Percentiles rank a stretch among this genome's conserved stretches.
Evolutionary conservation across 1,284 basidiomycete species (phyloP).

Genomic region (Meripilus lineatus): DNA sequence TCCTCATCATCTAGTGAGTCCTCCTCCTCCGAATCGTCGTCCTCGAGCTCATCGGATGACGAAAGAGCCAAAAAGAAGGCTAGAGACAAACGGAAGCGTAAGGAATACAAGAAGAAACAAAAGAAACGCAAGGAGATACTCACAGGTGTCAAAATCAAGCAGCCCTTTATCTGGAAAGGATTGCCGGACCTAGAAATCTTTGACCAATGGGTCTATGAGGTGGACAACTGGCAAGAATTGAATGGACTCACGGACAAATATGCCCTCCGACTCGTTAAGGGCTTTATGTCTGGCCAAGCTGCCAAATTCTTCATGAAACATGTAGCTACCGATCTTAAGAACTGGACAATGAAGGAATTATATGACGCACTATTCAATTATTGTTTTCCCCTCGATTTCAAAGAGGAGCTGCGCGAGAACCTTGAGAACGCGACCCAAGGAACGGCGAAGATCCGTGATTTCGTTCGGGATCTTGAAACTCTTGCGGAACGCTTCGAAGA

Average conservation of each 20-base stretch:
- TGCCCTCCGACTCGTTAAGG: slow-evolving; percentile 6
- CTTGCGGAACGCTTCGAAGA: slow-evolving; percentile 15
- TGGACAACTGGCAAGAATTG: too few species aligned
- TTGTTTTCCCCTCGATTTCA: slow-evolving; percentile 20
- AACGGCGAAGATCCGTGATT: slow-evolving; percentile 9
- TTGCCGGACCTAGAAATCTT: too few species aligned
- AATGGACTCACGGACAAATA: slow-evolving; percentile 6
- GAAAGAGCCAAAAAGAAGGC: background rate
- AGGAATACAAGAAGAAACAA: background rate
- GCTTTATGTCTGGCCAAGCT: slow-evolving; percentile 13
- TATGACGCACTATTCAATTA: too few species aligned
- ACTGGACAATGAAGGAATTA: too few species aligned
- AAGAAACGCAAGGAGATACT: slow-evolving; percentile 3
- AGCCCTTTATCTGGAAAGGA: slow-evolving; percentile 13
- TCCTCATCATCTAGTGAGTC: too few species aligned
- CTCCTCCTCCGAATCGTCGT: too few species aligned
- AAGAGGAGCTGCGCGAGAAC: slow-evolving; percentile 8
- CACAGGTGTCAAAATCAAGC: slow-evolving; percentile 7
- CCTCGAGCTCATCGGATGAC: too few species aligned
- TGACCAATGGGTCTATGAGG: too few species aligned
- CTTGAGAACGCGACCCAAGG: slow-evolving; percentile 13
- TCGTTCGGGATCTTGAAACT: slow-evolving; percentile 13
- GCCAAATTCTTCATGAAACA: too few species aligned
- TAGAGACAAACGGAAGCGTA: background rate
- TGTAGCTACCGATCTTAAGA: too few species aligned